A percentile compares a stretch with the other conserved stretches of the same genome.
Evolutionary conservation across 352 stramenopile genomes (phyloP).

Genomic region (Phytophthora sp.): DNA sequence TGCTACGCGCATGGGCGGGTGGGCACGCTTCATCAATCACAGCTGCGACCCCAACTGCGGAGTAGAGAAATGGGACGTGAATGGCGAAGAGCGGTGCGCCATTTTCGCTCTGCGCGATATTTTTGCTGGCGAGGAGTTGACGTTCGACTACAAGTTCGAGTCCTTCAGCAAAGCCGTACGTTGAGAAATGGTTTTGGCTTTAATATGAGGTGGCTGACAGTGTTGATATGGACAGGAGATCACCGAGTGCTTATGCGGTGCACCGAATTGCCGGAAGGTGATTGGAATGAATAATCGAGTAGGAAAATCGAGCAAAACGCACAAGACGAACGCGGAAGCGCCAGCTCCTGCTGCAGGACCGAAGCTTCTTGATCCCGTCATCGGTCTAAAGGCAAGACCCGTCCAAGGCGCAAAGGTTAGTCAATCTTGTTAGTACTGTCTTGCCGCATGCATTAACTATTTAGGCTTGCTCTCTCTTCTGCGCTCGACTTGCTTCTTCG

Average conservation of each 20-base stretch:
- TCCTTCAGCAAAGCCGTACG: slow-evolving; percentile 39
- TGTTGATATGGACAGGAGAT: slow-evolving; percentile 55
- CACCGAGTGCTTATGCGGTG: slow-evolving; percentile 69
- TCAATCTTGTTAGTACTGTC: background rate
- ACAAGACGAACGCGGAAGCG: slow-evolving; percentile 27
- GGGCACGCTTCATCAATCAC: slow-evolving; percentile 96
- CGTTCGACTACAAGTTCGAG: slow-evolving; percentile 94
- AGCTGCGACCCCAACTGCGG: slow-evolving; percentile 94
- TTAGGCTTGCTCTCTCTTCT: background rate
- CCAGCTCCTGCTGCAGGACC: slow-evolving; percentile 4
- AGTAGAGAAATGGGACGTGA: slow-evolving; percentile 94
- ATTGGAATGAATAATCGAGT: slow-evolving; percentile 77
- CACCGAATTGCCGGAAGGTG: slow-evolving; percentile 68
- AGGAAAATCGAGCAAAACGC: slow-evolving; percentile 32
- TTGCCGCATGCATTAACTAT: background rate
- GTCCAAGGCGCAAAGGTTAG: slow-evolving; percentile 53
- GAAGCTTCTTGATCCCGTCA: slow-evolving; percentile 57
- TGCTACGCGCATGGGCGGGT: slow-evolving; percentile 88
- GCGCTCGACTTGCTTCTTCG: background rate
- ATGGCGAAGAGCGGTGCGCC: slow-evolving; percentile 93
- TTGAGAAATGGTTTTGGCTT: background rate
- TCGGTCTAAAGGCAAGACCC: slow-evolving; percentile 39
- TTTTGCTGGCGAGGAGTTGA: slow-evolving; percentile 90
- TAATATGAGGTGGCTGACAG: slow-evolving; percentile 2
- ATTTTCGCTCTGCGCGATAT: slow-evolving; percentile 95